A percentile compares a stretch with the other conserved stretches of the same genome.
phyloP scores from a whole-genome alignment of 1,284 basidiomycete genomes.

The Ceratobasidium theobromae region DNA sequence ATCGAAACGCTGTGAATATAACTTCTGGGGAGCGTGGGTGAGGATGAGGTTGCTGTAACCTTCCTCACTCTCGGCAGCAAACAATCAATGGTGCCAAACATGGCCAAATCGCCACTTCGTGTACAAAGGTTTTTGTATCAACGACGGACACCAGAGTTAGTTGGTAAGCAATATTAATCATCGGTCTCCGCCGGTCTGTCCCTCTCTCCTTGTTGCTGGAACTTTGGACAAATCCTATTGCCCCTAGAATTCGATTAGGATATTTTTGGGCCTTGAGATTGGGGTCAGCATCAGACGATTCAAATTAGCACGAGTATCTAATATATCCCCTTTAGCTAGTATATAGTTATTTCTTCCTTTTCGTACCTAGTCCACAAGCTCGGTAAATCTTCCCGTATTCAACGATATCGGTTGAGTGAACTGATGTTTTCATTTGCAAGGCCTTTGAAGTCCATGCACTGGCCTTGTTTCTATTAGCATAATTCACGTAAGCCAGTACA shows the following conservation, averaged over 20 bases:
- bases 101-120: constrained; percentile 19
- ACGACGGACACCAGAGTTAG: too few species aligned
- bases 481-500: constrained; percentile 3
- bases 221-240: background rate
- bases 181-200: background rate
- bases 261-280: background rate
- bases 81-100: constrained; percentile 4
- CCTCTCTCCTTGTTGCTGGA: background rate
- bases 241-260: background rate
- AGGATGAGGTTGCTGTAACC: too few species aligned
- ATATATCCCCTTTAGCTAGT: background rate
- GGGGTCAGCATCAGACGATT: background rate
- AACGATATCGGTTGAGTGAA: background rate
- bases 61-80: too few species aligned
- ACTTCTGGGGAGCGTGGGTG: too few species aligned
- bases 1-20: too few species aligned
- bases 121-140: constrained; percentile 1
- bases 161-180: too few species aligned
- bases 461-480: background rate
- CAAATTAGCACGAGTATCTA: background rate
- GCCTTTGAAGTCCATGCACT: constrained; percentile 27
- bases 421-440: background rate
- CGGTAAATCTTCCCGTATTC: background rate
- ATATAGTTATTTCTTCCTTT: background rate
- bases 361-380: background rate